Conservation (phyloP, 2,329 filamentous ascomycete genomes). For the Fusarium mexicanum region DNA sequence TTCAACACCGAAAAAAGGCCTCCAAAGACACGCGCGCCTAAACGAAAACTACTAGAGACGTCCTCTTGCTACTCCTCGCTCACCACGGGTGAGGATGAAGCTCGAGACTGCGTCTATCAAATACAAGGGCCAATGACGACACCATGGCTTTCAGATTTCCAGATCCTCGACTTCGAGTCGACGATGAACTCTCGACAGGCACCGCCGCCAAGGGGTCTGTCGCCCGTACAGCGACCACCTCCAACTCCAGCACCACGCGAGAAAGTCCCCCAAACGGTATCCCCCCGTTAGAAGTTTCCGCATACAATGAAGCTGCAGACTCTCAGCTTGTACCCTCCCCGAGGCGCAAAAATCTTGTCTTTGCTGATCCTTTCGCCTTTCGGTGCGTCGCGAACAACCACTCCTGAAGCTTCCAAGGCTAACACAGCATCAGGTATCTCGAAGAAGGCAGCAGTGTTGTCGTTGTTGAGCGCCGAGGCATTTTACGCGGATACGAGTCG, state of each 20-base stretch:
- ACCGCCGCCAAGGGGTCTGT: slow-evolving; percentile 30
- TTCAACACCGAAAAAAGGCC: slow-evolving; percentile 29
- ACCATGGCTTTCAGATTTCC: slow-evolving; percentile 54
- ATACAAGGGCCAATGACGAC: slow-evolving; percentile 42
- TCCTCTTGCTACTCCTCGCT: slow-evolving; percentile 28
- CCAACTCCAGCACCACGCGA: slow-evolving; percentile 30
- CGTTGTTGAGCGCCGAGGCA: slow-evolving; percentile 76
- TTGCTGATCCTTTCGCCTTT: slow-evolving; percentile 68
- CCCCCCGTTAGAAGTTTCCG: slow-evolving; percentile 29
- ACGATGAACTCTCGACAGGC: slow-evolving; percentile 39
- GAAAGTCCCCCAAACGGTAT: slow-evolving; percentile 35
- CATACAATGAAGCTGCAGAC: slow-evolving; percentile 29
- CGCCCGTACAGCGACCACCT: slow-evolving; percentile 31
- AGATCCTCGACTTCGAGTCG: slow-evolving; percentile 43
- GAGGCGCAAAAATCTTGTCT: slow-evolving; percentile 59
- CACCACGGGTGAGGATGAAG: slow-evolving; percentile 40
- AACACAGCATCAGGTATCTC: slow-evolving; percentile 67
- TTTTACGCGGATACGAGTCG: slow-evolving; percentile 85
- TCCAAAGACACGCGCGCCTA: slow-evolving; percentile 9
- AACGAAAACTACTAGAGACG: slow-evolving; percentile 15
- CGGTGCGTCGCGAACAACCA: slow-evolving; percentile 51
- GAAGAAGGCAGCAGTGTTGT: slow-evolving; percentile 83
- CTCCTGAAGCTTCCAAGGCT: slow-evolving; percentile 1
- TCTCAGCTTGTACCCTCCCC: slow-evolving; percentile 15
- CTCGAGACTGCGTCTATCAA: slow-evolving; percentile 26